Evolutionary conservation across 2,329 filamentous ascomycete genomes (phyloP), one percentile per base, ranked within the genome.

Genomic region (Tricladium varicosporioides): DNA sequence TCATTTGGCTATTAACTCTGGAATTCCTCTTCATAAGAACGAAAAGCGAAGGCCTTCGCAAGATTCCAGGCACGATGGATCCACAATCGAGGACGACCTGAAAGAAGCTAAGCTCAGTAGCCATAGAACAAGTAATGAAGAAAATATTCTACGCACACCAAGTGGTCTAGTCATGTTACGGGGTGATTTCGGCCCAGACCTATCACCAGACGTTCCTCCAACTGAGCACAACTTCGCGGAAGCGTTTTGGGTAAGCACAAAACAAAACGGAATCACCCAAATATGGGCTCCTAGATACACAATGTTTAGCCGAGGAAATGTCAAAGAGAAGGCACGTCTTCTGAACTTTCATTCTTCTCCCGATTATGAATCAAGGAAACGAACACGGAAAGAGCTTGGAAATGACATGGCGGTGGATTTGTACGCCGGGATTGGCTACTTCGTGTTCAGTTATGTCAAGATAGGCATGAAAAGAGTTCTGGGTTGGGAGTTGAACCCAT

Each of bases 351-450:
- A 75, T 47, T 53, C 54, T 15, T 57, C 43, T 19, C 36, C 58
- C 43, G 5, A 1, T 9, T 15, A 15, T 13, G 8, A 10, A 31
- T 15, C 33, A 13, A 58, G 48, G 32, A 50, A 9, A 15, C 53
- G 63, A 42, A 44, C 40, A 5, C 57, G 58, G 18, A 45, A 53
- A 11, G 40, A 54, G 7, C 31, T 68, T 27, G 33, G 5, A 15
- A 43, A 47, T 13, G 54, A 53, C 13, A 50, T 44, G 0, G 84
- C 87, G 0, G 82, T 95, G 0, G 93, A 97, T 71, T 75, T 97
- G 58, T 97, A 96, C 74, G 91, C 89, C 0, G 93, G 93, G 0
- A 96, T 97, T 62, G 93, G 93, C 5, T 97, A 97, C 73, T 97
- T 97, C 73, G 84, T 88, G 2, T 96, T 97, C 68, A 89, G 85